Evolutionary conservation across 306 rosid species (phyloP).

Genomic region (Castanea mollissima): DNA sequence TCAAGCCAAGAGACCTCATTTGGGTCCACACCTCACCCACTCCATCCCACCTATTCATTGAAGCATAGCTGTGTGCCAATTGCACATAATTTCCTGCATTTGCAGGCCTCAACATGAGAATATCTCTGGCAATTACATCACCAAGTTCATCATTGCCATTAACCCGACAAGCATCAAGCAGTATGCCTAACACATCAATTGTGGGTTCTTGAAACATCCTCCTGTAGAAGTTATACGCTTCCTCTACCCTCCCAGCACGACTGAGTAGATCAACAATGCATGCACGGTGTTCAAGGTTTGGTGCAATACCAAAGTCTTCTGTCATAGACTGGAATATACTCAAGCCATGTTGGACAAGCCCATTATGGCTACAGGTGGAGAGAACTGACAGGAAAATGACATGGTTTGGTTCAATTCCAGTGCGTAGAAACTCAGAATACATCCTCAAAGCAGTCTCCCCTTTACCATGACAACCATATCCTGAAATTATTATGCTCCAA

Average conservation of each 20-base stretch:
- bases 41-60: constrained; percentile 70
- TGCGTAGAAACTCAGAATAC: constrained; percentile 49
- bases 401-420: constrained; percentile 59
- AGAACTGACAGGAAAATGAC: constrained; percentile 72
- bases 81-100: constrained; percentile 71
- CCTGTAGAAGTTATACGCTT: constrained; percentile 60
- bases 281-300: constrained; percentile 67
- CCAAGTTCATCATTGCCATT: constrained; percentile 50
- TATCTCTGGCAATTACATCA: constrained; percentile 45
- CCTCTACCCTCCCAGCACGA: constrained; percentile 69
- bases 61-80: constrained; percentile 64
- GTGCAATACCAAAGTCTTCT: constrained; percentile 54
- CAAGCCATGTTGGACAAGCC: constrained; percentile 61
- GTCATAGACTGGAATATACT: constrained; percentile 61
- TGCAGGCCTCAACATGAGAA: constrained; percentile 47
- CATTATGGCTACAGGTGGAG: constrained; percentile 77
- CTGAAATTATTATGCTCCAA: constrained; percentile 73
- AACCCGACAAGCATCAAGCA: constrained; percentile 63
- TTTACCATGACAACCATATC: constrained; percentile 71
- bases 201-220: constrained; percentile 39
- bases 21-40: constrained; percentile 65
- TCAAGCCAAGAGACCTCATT: constrained; percentile 76
- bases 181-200: constrained; percentile 60
- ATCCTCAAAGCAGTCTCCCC: constrained; percentile 57
- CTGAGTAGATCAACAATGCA: constrained; percentile 73